Base-by-base conservation (phyloP, 2,329 filamentous ascomycete species). In the Arthroderma sp. region DNA sequence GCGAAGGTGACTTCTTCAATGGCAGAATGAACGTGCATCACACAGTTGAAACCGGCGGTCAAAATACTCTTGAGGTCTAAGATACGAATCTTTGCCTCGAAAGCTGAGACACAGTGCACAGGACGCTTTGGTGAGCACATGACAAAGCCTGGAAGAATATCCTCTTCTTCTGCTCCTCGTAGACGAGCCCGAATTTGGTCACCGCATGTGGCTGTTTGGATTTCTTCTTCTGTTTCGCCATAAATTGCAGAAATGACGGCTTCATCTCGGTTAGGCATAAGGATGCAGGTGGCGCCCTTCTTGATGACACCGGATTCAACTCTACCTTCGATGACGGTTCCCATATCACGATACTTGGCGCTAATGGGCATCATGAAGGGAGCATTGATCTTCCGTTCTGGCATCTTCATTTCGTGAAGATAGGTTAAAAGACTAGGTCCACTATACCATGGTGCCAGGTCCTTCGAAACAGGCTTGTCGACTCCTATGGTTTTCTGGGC, bases 311-410 rank as follows among this genome's bases (percentile, higher is more conserved):
- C 89, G 11, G 88, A 84, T 66, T 98, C 91, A 52, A 98, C 84
- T 74, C 95, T 94, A 53, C 91, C 91, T 69, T 98, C 93, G 36
- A 95, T 78, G 77, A 98, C 87, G 50, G 91, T 98, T 57, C 91
- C 91, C 75, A 98, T 82, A 62, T 98, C 93, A 56, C 84, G 79
- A 72, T 96, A 98, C 69, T 98, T 98, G 66, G 85, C 86, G 51
- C 84, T 85, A 52, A 98, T 75, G 6, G 91, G 85, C 88, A 98
- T 95, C 91, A 98, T 96, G 74, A 98, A 96, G 6, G 91, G 89
- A 1, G 91, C 91, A 56, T 94, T 94, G 56, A 95, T 68, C 72
- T 96, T 98, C 56, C 91, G 85, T 64, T 98, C 89, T 34, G 95
- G 76, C 8, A 89, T 80, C 57, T 83, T 80, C 85, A 96, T 95